Conservation (phyloP, 2,329 filamentous ascomycete genomes). For the Ophiocordyceps unilateralis region DNA sequence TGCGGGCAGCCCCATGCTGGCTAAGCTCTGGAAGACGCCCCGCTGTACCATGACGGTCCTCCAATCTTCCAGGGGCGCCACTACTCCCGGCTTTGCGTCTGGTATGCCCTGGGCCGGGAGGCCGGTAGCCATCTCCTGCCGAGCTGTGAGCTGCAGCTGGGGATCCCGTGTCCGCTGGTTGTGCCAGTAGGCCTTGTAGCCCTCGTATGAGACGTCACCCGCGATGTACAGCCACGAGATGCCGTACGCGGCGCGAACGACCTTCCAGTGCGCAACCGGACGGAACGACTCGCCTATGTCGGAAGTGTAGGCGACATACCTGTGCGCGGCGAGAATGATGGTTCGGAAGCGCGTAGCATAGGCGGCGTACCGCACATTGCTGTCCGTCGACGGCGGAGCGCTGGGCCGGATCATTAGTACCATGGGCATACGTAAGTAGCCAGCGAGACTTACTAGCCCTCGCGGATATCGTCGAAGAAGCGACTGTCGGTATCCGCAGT, state of each 20-base stretch:
- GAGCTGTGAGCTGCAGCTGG: conserved; percentile 34
- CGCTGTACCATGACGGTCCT: conserved; percentile 81
- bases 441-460: conserved; percentile 50
- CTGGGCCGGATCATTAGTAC: conserved; percentile 9
- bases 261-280: conserved; percentile 70
- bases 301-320: conserved; percentile 92
- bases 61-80: conserved; percentile 73
- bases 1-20: conserved; percentile 84
- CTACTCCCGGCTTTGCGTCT: conserved; percentile 19
- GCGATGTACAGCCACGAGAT: conserved; percentile 85
- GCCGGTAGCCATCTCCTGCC: conserved; percentile 30
- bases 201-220: conserved; percentile 82
- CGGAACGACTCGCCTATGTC: conserved; percentile 95
- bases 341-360: conserved; percentile 77
- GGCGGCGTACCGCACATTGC: conserved; percentile 74
- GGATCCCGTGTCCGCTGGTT: conserved; percentile 67
- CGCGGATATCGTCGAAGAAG: conserved; percentile 60
- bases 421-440: conserved; percentile 2
- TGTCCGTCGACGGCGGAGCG: conserved; percentile 61
- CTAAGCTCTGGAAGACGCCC: conserved; percentile 76
- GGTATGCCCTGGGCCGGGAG: conserved; percentile 16
- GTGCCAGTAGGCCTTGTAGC: conserved; percentile 82
- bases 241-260: conserved; percentile 72
- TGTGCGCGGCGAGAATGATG: conserved; percentile 75
- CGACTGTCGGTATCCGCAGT: conserved; percentile 46